Evolutionary conservation across 371 early-diverging fungal genomes (phyloP).

Genomic region (Pancytospora philotis): DNA sequence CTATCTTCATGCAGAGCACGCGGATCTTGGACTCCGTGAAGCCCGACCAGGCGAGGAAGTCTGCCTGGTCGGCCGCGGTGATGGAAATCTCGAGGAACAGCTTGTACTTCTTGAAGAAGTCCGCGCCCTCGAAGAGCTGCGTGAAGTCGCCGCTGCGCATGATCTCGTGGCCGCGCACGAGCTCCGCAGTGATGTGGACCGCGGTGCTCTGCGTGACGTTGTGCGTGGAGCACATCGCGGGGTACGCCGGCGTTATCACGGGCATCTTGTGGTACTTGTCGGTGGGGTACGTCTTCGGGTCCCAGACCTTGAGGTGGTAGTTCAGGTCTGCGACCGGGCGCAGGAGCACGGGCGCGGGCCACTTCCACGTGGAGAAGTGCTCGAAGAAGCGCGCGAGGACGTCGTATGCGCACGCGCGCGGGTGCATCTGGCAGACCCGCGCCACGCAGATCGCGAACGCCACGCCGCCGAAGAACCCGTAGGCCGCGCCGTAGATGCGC

Average conservation of each 20-base stretch:
- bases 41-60: constrained; percentile 64
- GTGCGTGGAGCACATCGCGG: constrained; percentile 96
- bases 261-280: constrained; percentile 91
- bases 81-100: constrained; percentile 77
- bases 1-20: constrained; percentile 73
- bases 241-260: constrained; percentile 97
- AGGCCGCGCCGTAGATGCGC: constrained; percentile 81
- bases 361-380: constrained; percentile 77
- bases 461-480: constrained; percentile 97
- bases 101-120: constrained; percentile 77
- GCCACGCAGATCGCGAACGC: constrained; percentile 97
- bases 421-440: constrained; percentile 87
- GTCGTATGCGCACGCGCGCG: constrained; percentile 73
- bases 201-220: constrained; percentile 84
- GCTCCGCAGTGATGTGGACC: constrained; percentile 71
- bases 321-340: constrained; percentile 79
- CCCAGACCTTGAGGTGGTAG: constrained; percentile 84
- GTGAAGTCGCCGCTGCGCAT: constrained; percentile 18
- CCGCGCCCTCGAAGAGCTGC: constrained; percentile 69
- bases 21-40: constrained; percentile 82
- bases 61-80: constrained; percentile 18
- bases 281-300: constrained; percentile 75
- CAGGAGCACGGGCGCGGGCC: constrained; percentile 91
- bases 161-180: constrained; percentile 55
- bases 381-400: constrained; percentile 80